Evolutionary conservation across 2,329 filamentous ascomycete genomes (phyloP), one percentile per base, ranked within the genome.

Genomic region (Pseudovirgaria hyperparasitica): DNA sequence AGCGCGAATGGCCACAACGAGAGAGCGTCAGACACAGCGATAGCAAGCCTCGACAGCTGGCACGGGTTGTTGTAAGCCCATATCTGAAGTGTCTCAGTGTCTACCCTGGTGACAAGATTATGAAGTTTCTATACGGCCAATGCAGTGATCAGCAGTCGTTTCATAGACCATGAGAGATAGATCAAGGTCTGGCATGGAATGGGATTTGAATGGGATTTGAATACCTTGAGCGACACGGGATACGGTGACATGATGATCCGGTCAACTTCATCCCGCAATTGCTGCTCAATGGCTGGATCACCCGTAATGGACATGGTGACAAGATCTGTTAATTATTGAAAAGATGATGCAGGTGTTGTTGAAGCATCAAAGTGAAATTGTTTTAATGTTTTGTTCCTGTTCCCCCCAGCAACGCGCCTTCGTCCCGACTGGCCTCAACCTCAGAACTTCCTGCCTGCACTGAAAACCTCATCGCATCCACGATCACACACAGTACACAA

Each of bases 61-160:
- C 68, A 72, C 16, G 56, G 55, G 31, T 67, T 61, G 11, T 47
- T 54, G 18, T 55, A 42, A 14, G 63, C 57, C 60, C 65, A 71
- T 14, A 45, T 43, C 6, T 45, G 45, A 9, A 72, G 49, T 5
- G 50, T 47, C 9, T 39, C 31, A 10, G 41, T 32, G 12, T 57
- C 41, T 20, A 47, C 48, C 21, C 39, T 33, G 21, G 35, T 34
- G n/a, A 55, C 40, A 10, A 59, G 39, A 17, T 45, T 40, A 18
- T 51, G 45, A 9, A 60, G 37, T 31, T 42, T 47, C 55, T 59
- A 31, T 23, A 23, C 9, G 21, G n/a, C 19, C 37, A 12, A 30
- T 25, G 19, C 14, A 20, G 28, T 32, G 19, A 19, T 25, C 11
- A 37, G 38, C 37, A 42, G 22, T 43, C 42, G 45, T 47, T 37